A percentile compares a stretch with the other conserved stretches of the same genome.
These are phyloP conservation scores for Calonectria hongkongensis DNA, from an alignment of 2,329 filamentous ascomycete species.

Conservation along the genomic window DNA sequence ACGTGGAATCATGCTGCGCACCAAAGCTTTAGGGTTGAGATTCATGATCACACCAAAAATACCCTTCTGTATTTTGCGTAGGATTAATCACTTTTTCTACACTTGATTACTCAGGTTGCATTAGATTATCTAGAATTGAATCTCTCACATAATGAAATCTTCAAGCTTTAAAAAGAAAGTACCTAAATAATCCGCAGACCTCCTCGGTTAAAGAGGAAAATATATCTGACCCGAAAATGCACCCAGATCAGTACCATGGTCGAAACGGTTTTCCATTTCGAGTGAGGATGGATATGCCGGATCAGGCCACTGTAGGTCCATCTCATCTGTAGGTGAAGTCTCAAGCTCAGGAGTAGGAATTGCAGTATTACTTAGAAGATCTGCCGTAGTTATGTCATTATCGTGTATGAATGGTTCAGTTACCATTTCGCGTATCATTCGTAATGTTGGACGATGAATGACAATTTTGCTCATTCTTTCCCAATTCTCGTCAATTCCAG, in stretches of 20 bases:
- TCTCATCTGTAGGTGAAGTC: neutral
- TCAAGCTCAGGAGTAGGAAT: neutral
- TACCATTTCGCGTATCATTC: slow-evolving; percentile 35
- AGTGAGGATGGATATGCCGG: neutral
- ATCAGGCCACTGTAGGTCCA: slow-evolving; percentile 19
- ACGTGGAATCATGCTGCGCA: slow-evolving; percentile 2
- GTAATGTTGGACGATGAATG: slow-evolving; percentile 34
- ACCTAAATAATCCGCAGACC: too few species aligned
- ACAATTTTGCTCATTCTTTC: slow-evolving; percentile 27
- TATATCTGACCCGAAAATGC: slow-evolving; percentile 3
- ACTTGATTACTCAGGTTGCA: too few species aligned
- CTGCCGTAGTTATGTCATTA: neutral
- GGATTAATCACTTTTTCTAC: too few species aligned
- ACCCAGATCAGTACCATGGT: neutral
- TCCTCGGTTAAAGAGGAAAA: slow-evolving; percentile 54
- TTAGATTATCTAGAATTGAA: too few species aligned
- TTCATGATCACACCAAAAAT: too few species aligned
- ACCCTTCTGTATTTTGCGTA: too few species aligned
- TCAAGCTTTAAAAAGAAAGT: too few species aligned
- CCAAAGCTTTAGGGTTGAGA: slow-evolving; percentile 1
- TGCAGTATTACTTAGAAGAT: neutral
- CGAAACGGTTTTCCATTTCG: slow-evolving; percentile 10
- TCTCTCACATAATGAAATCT: too few species aligned
- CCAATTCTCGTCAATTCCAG: slow-evolving; percentile 24
- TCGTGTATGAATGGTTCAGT: slow-evolving; percentile 29